phyloP scores from a whole-genome alignment of 495 filamentous ascomycete species.

The Podospora fimiseda region DNA sequence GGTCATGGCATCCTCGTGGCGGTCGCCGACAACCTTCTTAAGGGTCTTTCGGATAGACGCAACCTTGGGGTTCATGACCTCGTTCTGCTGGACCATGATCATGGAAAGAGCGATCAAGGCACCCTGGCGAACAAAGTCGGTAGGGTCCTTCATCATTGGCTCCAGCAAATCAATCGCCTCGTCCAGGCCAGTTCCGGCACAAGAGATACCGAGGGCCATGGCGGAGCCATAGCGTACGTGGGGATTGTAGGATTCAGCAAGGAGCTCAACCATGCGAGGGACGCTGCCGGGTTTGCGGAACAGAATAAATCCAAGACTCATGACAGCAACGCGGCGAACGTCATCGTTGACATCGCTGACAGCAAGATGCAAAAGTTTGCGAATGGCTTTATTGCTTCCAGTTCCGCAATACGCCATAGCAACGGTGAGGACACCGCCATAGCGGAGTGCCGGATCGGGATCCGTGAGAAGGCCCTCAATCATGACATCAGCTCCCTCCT shows the following conservation, averaged over 20 bases:
- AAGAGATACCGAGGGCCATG: conserved; percentile 97
- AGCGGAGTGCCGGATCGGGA: conserved; percentile 86
- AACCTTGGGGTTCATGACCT: conserved; percentile 89
- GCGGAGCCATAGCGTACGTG: conserved; percentile 97
- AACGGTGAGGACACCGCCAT: conserved; percentile 98
- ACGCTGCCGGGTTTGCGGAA: conserved; percentile 97
- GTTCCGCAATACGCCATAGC: conserved; percentile 96
- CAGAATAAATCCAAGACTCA: conserved; percentile 96
- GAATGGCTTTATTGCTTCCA: conserved; percentile 96
- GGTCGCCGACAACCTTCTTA: conserved; percentile 85
- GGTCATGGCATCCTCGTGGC: conserved; percentile 99
- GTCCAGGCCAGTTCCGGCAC: conserved; percentile 91
- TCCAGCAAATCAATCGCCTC: conserved; percentile 96
- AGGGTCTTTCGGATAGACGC: conserved; percentile 74
- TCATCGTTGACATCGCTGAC: conserved; percentile 99
- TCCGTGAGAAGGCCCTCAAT: conserved; percentile 91
- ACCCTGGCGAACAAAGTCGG: conserved; percentile 96
- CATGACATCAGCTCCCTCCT: conserved; percentile 89
- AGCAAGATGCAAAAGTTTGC: conserved; percentile 92
- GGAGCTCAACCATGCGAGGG: conserved; percentile 96
- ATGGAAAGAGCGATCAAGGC: conserved; percentile 92
- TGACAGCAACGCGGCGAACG: conserved; percentile 92
- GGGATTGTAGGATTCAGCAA: conserved; percentile 97
- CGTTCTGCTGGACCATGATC: conserved; percentile 98
- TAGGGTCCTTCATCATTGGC: conserved; percentile 99